A percentile compares a stretch with the other conserved stretches of the same genome.
These are phyloP conservation scores for Schwanniomyces polymorphus DNA, from an alignment of 805 yeast genomes.

Conservation along the genomic window DNA sequence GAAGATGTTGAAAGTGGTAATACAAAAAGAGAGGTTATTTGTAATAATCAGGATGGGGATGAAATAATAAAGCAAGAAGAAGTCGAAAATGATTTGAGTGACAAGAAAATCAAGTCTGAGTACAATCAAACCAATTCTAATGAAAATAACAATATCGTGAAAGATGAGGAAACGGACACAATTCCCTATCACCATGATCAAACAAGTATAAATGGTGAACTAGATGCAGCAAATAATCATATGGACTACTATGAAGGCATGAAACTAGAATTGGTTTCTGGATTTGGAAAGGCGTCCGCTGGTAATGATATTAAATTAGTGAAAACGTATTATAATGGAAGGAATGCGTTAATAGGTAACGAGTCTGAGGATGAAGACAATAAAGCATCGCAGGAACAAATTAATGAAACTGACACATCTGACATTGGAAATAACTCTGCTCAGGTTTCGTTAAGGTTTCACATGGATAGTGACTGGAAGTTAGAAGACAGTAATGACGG, in stretches of 20 bases:
- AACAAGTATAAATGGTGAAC: background rate
- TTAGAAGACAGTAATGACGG: slow-evolving; percentile 40
- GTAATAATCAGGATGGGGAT: background rate
- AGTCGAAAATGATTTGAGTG: background rate
- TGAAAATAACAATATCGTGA: background rate
- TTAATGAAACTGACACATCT: slow-evolving; percentile 2
- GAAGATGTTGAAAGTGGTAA: background rate
- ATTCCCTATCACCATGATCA: background rate
- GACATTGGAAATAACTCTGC: slow-evolving; percentile 9
- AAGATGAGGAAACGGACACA: background rate
- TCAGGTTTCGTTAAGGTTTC: slow-evolving; percentile 26
- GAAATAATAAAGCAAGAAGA: background rate
- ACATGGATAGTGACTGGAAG: slow-evolving; percentile 37
- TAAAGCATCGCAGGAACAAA: background rate
- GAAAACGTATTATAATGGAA: background rate
- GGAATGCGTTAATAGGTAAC: background rate
- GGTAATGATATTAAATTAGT: slow-evolving; percentile 3
- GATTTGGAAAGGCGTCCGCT: background rate
- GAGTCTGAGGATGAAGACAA: background rate
- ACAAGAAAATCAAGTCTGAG: too few species aligned
- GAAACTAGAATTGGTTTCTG: slow-evolving; percentile 6
- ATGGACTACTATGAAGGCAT: slow-evolving; percentile 2
- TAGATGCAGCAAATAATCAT: background rate
- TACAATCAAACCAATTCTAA: background rate
- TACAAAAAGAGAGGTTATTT: background rate